These are phyloP conservation scores for Neofusicoccum sp. DNA, from an alignment of 2,329 filamentous ascomycete genomes.

Conservation along the genomic window DNA sequence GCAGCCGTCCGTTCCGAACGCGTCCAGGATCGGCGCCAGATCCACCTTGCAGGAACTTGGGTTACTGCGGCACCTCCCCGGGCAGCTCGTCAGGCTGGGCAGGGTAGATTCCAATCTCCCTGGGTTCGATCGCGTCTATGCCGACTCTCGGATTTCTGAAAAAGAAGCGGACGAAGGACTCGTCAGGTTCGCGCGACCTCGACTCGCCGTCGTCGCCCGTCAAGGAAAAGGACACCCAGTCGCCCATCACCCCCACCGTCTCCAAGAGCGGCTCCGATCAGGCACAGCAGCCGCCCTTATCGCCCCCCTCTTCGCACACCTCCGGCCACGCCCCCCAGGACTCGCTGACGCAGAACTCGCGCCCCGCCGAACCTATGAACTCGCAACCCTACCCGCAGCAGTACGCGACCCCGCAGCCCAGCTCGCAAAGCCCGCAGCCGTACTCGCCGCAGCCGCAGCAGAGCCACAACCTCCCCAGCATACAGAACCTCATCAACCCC, in stretches of 20 bases:
- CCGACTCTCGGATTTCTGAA: constrained; percentile 94
- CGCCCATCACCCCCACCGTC: constrained; percentile 33
- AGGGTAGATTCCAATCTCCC: constrained; percentile 26
- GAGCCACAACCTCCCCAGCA: constrained; percentile 72
- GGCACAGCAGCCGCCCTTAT: constrained; percentile 24
- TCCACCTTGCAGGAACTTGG: constrained; percentile 19
- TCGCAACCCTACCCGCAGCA: constrained; percentile 33
- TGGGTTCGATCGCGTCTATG: constrained; percentile 56
- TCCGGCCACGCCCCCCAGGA: constrained; percentile 25
- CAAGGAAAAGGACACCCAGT: constrained; percentile 52
- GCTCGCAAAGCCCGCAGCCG: constrained; percentile 16
- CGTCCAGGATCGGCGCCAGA: constrained; percentile 18
- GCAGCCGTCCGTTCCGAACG: constrained; percentile 13
- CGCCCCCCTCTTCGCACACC: constrained; percentile 15
- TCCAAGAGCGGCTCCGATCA: constrained; percentile 31
- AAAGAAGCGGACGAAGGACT: constrained; percentile 98
- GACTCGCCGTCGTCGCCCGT: constrained; percentile 66
- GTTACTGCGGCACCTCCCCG: constrained; percentile 18
- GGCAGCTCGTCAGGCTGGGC: constrained; percentile 24
- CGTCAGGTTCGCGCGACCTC: constrained; percentile 56
- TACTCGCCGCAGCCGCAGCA: constrained; percentile 19
- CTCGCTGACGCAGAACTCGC: constrained; percentile 16
- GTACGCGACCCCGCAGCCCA: constrained; percentile 31
- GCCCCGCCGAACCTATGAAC: constrained; percentile 41
- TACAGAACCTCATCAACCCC: constrained; percentile 79